These are phyloP conservation scores for Pseudonectria foliicola DNA, from an alignment of 2,329 filamentous ascomycete genomes.

Conservation along the genomic window DNA sequence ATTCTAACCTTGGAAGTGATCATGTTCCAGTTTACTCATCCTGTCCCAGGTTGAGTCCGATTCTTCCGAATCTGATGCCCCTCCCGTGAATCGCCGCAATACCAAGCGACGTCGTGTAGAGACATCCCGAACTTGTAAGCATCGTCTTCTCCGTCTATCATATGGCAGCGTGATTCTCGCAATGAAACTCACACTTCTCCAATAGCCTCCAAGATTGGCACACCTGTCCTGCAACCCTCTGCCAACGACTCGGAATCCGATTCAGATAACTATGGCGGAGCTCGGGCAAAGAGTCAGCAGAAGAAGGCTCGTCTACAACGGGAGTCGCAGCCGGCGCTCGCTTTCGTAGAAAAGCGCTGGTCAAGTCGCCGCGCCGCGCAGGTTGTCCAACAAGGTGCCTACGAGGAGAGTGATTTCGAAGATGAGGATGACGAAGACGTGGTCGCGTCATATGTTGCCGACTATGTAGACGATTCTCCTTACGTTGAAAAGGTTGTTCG, in stretches of 20 bases:
- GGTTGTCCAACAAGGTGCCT: conserved; percentile 56
- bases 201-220: conserved; percentile 53
- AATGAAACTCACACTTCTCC: conserved; percentile 10
- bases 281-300: conserved; percentile 58
- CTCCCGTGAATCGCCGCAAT: conserved; percentile 48
- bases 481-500: conserved; percentile 89
- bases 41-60: conserved; percentile 40
- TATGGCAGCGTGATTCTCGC: neutral
- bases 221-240: conserved; percentile 47
- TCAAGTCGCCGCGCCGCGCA: conserved; percentile 80
- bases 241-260: conserved; percentile 59
- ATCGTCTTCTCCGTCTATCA: conserved; percentile 1
- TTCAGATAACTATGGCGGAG: conserved; percentile 73
- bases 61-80: conserved; percentile 67
- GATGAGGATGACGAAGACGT: conserved; percentile 53
- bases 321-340: conserved; percentile 58
- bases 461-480: conserved; percentile 69
- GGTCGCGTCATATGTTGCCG: conserved; percentile 55
- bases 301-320: conserved; percentile 74
- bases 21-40: conserved; percentile 8
- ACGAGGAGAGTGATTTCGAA: conserved; percentile 61
- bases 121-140: conserved; percentile 56
- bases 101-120: conserved; percentile 64
- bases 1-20: conserved; percentile 1
- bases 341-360: conserved; percentile 79